Conservation (phyloP, 2,329 filamentous ascomycete species). For the Epichloe amarillans region DNA sequence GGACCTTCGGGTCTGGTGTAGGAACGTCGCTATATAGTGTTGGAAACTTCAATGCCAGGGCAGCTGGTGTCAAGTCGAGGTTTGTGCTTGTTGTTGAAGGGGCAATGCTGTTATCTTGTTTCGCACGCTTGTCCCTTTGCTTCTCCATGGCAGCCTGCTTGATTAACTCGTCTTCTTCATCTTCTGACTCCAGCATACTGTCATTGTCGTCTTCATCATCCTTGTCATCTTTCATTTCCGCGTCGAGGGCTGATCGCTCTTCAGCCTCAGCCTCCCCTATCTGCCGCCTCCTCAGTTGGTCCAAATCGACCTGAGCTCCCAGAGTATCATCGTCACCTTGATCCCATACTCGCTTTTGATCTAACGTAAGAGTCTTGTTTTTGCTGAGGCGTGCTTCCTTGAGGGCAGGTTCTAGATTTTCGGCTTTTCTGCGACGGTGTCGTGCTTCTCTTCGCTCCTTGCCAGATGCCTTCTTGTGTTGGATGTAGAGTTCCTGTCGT, state of each 20-base stretch:
- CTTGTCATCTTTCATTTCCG: slow-evolving; percentile 28
- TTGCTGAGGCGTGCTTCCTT: slow-evolving; percentile 58
- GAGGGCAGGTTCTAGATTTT: slow-evolving; percentile 68
- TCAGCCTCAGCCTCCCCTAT: slow-evolving; percentile 40
- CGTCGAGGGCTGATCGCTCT: slow-evolving; percentile 33
- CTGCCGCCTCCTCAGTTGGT: slow-evolving; percentile 43
- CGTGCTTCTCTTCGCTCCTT: slow-evolving; percentile 63
- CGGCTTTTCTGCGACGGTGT: slow-evolving; percentile 68
- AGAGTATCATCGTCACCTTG: slow-evolving; percentile 52
- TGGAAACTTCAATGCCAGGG: slow-evolving; percentile 47
- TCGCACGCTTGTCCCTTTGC: slow-evolving; percentile 30
- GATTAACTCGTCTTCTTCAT: slow-evolving; percentile 39
- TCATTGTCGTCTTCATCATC: slow-evolving; percentile 50
- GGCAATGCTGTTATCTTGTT: slow-evolving; percentile 36
- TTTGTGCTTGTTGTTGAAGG: slow-evolving; percentile 51
- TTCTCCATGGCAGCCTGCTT: slow-evolving; percentile 27
- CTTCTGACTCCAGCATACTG: slow-evolving; percentile 64
- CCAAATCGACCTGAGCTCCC: slow-evolving; percentile 42
- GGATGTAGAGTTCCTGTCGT: slow-evolving; percentile 64
- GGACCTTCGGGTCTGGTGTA: slow-evolving; percentile 61
- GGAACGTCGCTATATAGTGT: slow-evolving; percentile 47
- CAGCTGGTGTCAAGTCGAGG: slow-evolving; percentile 48
- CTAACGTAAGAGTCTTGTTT: slow-evolving; percentile 71
- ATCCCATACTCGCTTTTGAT: slow-evolving; percentile 85
- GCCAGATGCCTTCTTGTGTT: slow-evolving; percentile 65